Base-by-base conservation (phyloP, 768 basidiomycete species). In the Xerocomellus dryophilus region DNA sequence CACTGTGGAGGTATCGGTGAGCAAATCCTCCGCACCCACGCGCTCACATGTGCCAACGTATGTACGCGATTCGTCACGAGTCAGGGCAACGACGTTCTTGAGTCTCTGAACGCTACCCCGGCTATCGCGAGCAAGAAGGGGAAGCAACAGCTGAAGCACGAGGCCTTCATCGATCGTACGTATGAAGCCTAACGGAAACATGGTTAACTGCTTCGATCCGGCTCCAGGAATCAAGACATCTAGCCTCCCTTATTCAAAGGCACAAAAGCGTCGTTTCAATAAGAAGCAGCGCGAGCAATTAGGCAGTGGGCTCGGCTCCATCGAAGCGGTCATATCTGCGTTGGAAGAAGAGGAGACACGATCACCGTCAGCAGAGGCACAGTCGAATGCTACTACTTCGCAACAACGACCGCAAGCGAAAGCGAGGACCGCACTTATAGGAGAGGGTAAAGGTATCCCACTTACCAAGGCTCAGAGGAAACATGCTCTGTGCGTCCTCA, bases 251-350 rank as follows among this genome's bases (percentile, higher is more conserved):
- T 83, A 86, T 64, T 90, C 89, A 0, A 90, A 84, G 68, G 85
- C 83, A 18, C 89, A 90, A 63, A 74, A 71, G 41, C 81, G 88
- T 21, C 82, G 89, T 29, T 62, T 85, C 63, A 90, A 88, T 64
- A 82, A 82, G 60, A 88, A 82, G 63, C 82, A 79, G 45, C 83
- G 78, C 50, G 83, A 85, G 63, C 78, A 85, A 61, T 60, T 84
- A 20, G 80, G 74, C 1, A 76, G 77, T 47, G 78, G 79, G 10
- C 66, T 84, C 49, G 68, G 73, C 34, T 78, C 79, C 27, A 77
- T 84, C 40, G 75, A 80, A 54, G 70, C 69, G 7, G 85, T 77
- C n/a, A 75, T 89, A 56, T 74, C 77, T 27, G 74, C 78, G 18
- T 67, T 89, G 23, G 80, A 81, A 47, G 72, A 74, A 68, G 66